Evolutionary conservation across 345 rosid genomes (phyloP).

Genomic region (Ceriops zippeliana): DNA sequence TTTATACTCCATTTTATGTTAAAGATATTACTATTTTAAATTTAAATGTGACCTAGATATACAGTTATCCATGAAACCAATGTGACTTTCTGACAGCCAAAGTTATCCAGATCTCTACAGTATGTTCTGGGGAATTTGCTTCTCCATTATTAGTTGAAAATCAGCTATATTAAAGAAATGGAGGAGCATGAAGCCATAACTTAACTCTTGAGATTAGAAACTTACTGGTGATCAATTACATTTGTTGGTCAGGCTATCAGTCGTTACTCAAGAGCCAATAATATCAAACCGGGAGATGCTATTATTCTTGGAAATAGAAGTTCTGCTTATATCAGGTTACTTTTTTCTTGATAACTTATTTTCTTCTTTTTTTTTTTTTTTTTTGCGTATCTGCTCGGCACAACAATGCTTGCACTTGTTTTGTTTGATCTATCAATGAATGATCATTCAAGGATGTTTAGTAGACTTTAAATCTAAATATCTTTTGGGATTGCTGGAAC

Average conservation of each 20-base stretch:
- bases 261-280: slow-evolving; percentile 71
- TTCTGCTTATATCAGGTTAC: slow-evolving; percentile 75
- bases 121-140: too few relatives aligned
- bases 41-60: too few relatives aligned
- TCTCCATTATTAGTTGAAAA: too few relatives aligned
- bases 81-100: too few relatives aligned
- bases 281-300: slow-evolving; percentile 65
- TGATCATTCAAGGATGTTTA: slow-evolving; percentile 13
- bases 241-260: slow-evolving; percentile 55
- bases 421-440: background rate
- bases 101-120: too few relatives aligned
- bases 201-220: background rate
- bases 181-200: too few relatives aligned
- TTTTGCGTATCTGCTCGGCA: background rate
- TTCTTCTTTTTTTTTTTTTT: background rate
- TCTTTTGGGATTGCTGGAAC: slow-evolving; percentile 19
- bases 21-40: too few relatives aligned
- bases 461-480: slow-evolving; percentile 1
- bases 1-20: too few relatives aligned
- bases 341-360: background rate
- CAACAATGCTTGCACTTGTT: background rate
- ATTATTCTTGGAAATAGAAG: slow-evolving; percentile 76
- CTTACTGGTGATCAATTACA: slow-evolving; percentile 10
- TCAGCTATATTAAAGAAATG: too few relatives aligned
- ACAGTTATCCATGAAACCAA: too few relatives aligned